These are phyloP conservation scores for Gracilariopsis chorda DNA, from an alignment of 23 red algal species.

Conservation along the genomic window DNA sequence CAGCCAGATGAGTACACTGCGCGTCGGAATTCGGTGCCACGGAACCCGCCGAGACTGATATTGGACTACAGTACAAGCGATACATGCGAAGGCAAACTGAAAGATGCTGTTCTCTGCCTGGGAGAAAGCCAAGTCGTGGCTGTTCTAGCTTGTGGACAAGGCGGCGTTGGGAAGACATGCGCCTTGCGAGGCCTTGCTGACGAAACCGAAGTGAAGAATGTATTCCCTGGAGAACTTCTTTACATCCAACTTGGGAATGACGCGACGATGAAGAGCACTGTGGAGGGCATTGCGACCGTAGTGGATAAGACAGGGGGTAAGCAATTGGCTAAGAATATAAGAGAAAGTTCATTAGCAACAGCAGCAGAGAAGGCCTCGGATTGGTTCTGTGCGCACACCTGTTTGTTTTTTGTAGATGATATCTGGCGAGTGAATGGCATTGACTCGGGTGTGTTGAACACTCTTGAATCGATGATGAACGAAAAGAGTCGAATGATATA, in stretches of 20 bases:
- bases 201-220: neutral
- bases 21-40: neutral
- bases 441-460: neutral
- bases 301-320: neutral
- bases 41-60: neutral
- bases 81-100: neutral
- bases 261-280: neutral
- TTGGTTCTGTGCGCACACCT: too few relatives aligned
- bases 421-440: conserved; percentile 9
- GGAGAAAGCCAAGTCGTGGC: neutral
- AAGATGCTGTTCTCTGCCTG: neutral
- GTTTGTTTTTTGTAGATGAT: too few relatives aligned
- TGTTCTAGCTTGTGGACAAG: neutral
- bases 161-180: neutral
- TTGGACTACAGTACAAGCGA: neutral
- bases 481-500: neutral
- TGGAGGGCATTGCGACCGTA: neutral
- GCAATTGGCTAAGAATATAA: too few relatives aligned
- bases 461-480: neutral
- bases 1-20: neutral
- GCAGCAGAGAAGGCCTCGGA: too few relatives aligned
- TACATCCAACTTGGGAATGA: neutral
- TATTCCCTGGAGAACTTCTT: neutral
- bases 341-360: too few relatives aligned
- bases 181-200: neutral